Evolutionary conservation across 495 filamentous ascomycete species (phyloP).

Genomic region (Achaetomiella virescens): DNA sequence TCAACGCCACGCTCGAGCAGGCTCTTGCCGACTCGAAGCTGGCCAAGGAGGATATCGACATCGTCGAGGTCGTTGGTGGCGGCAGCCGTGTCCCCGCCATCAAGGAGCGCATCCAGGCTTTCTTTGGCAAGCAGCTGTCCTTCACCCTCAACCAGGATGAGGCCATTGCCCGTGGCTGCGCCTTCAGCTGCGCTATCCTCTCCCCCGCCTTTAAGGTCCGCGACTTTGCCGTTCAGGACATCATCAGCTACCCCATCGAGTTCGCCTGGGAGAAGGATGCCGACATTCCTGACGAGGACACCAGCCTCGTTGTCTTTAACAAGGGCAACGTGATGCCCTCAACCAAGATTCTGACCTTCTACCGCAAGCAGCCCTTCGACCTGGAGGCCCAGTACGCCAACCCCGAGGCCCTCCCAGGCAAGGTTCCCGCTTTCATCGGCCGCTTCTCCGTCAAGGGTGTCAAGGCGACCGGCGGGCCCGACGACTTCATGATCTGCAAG

Average conservation of each 20-base stretch:
- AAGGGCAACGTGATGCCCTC: constrained; percentile 96
- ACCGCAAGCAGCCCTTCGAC: constrained; percentile 95
- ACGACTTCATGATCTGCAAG: constrained; percentile 99
- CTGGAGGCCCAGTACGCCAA: constrained; percentile 91
- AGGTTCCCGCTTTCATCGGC: constrained; percentile 90
- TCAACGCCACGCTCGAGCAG: constrained; percentile 71
- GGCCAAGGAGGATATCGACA: constrained; percentile 84
- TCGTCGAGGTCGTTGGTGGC: constrained; percentile 89
- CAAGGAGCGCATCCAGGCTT: constrained; percentile 83
- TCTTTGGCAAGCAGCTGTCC: constrained; percentile 86
- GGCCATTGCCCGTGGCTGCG: constrained; percentile 90
- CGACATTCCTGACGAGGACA: constrained; percentile 98
- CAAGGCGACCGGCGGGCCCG: constrained; percentile 68
- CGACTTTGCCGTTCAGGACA: constrained; percentile 95
- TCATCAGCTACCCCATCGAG: constrained; percentile 97
- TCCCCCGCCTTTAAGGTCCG: constrained; percentile 98
- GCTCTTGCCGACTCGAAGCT: constrained; percentile 89
- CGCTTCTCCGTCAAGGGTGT: constrained; percentile 91
- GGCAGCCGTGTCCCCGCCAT: constrained; percentile 89
- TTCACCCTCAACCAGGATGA: constrained; percentile 99
- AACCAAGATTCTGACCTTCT: constrained; percentile 99
- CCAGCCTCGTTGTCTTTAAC: constrained; percentile 94
- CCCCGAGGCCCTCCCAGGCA: constrained; percentile 82
- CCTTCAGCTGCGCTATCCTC: constrained; percentile 96
- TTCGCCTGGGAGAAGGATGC: constrained; percentile 99